These are phyloP conservation scores for Peronospora destructor DNA, from an alignment of 352 stramenopile genomes.

Conservation along the genomic window DNA sequence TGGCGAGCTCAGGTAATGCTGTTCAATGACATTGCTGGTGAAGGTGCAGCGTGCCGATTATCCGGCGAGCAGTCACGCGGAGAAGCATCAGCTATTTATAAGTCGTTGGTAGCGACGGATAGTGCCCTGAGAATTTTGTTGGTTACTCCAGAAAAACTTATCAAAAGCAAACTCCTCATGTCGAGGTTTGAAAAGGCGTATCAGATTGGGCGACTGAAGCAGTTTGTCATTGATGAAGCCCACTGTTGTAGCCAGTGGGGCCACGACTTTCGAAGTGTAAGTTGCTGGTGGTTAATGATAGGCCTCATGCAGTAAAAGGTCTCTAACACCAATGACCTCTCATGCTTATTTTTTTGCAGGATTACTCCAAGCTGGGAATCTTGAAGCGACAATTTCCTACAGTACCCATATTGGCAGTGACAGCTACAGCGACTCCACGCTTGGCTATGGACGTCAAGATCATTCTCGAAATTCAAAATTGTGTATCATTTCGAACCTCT, in stretches of 20 bases:
- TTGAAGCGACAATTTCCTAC: conserved; percentile 85
- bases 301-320: conserved; percentile 1
- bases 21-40: conserved; percentile 61
- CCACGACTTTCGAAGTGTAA: conserved; percentile 73
- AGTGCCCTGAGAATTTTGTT: conserved; percentile 76
- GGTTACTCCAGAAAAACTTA: conserved; percentile 90
- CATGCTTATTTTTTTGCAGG: conserved; percentile 25
- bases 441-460: conserved; percentile 68
- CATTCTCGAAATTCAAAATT: conserved; percentile 68
- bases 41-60: conserved; percentile 41
- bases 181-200: conserved; percentile 88
- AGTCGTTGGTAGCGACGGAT: conserved; percentile 73
- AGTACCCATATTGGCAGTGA: conserved; percentile 89
- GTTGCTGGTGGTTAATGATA: background rate
- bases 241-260: conserved; percentile 84
- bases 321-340: background rate
- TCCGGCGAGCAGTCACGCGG: conserved; percentile 48
- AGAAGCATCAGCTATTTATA: conserved; percentile 56
- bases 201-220: conserved; percentile 60
- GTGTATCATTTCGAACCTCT: conserved; percentile 83
- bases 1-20: conserved; percentile 39
- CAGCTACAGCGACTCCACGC: conserved; percentile 73
- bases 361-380: conserved; percentile 91
- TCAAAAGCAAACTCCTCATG: conserved; percentile 84
- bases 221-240: conserved; percentile 92